These are phyloP conservation scores for Aspergillus sp. DNA, from an alignment of 2,329 filamentous ascomycete genomes.

Conservation along the genomic window DNA sequence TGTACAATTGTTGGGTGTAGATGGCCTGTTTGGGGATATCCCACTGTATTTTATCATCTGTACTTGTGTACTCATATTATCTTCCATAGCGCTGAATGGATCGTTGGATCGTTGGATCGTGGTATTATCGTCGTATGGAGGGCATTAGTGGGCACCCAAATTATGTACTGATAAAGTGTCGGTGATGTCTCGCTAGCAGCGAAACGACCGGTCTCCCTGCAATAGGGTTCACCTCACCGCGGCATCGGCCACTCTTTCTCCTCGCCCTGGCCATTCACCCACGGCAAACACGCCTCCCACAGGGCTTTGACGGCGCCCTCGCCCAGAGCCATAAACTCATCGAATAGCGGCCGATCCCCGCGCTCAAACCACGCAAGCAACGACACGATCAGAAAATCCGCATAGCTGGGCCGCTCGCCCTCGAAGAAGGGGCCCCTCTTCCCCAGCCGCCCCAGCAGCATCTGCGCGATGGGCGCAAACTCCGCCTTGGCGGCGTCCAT, in stretches of 20 bases:
- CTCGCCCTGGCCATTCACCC: slow-evolving; percentile 32
- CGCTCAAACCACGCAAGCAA: slow-evolving; percentile 25
- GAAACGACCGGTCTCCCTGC: not conserved
- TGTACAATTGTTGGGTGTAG: slow-evolving; percentile 16
- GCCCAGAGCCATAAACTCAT: slow-evolving; percentile 22
- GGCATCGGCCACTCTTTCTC: slow-evolving; percentile 31
- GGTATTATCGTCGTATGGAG: too few species aligned
- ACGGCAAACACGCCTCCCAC: slow-evolving; percentile 30
- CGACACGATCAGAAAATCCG: slow-evolving; percentile 27
- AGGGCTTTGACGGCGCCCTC: slow-evolving; percentile 27
- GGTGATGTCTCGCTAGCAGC: not conserved
- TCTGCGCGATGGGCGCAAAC: slow-evolving; percentile 17
- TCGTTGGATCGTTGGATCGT: not conserved
- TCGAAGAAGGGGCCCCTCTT: slow-evolving; percentile 36
- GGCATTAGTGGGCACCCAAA: not conserved
- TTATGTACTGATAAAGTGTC: not conserved
- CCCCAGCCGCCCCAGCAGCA: slow-evolving; percentile 26
- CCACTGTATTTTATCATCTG: not conserved
- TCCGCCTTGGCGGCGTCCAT: slow-evolving; percentile 20
- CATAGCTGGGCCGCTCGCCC: slow-evolving; percentile 29
- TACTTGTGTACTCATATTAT: not conserved
- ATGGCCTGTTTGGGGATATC: slow-evolving; percentile 2
- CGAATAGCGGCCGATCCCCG: slow-evolving; percentile 19
- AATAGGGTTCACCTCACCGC: not conserved
- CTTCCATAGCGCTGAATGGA: not conserved